Evolutionary conservation across 163 green algal species (phyloP), one percentile per base, ranked within the genome.

Genomic region (Chlamydomonas reinhardtii): DNA sequence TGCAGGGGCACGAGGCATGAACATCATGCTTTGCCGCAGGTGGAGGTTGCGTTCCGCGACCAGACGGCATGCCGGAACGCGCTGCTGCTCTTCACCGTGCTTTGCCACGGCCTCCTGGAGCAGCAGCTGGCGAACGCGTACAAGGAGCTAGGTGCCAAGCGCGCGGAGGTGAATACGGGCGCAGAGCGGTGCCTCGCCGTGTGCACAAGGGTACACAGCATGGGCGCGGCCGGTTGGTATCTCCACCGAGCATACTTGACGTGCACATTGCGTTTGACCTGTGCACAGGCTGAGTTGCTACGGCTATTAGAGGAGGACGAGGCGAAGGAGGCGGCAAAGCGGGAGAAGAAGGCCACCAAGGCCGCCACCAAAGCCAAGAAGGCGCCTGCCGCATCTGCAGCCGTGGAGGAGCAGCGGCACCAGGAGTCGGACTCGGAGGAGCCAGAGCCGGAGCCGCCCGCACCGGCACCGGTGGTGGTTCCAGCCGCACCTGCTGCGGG

Each of bases 1-100:
- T 24, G 17, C 3, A 4, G 3, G 22, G 5, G 25, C 6, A 3
- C 24, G 24, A 8, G n/a, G 25, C n/a, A 32, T 29, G 29, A 39
- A 31, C 31, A 9, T 9, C 15, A 14, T 14, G 2, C 66, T 32
- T 12, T 6, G 2, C n/a, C 34, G 32, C 80, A 86, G 80, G 80
- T 86, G 66, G 86, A 92, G 82, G 89, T 92, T 54, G 89, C 91
- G 8, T 94, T 92, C 87, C 73, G 91, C 48, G 89, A 90, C n/a
- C 83, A 94, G 85, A 93, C 88, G 22, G 91, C 91, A 24, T 91
- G 90, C 1, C 90, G 92, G 73, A 94, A 94, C 71, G 90, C 91
- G 31, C 90, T 94, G 37, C 77, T 93, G 85, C 86, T 94, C 22
- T 93, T 94, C 76, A 85, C 90, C 35, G 72, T 90, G 68, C 84